phyloP scores from a whole-genome alignment of 495 filamentous ascomycete genomes.

The Baudoinia panamericana region DNA sequence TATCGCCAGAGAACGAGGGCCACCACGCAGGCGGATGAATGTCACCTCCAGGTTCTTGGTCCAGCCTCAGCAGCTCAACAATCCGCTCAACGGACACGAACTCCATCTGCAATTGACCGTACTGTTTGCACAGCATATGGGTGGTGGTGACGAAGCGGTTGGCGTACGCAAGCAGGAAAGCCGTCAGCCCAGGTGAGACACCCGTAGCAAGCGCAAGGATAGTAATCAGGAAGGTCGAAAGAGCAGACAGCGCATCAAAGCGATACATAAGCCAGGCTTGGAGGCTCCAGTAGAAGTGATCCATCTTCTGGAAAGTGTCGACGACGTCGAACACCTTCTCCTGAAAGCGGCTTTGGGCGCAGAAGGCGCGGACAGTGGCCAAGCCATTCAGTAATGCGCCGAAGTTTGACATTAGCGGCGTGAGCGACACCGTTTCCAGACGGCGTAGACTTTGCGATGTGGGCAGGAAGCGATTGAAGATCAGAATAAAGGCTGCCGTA shows the following conservation, averaged over 20 bases:
- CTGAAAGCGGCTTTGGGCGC: conserved; percentile 61
- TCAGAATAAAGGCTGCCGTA: conserved; percentile 46
- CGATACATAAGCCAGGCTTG: conserved; percentile 72
- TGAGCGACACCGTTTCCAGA: conserved; percentile 73
- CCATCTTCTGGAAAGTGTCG: conserved; percentile 79
- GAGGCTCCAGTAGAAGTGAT: conserved; percentile 82
- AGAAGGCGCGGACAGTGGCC: conserved; percentile 66
- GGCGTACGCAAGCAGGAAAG: conserved; percentile 57
- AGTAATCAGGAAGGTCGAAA: conserved; percentile 58
- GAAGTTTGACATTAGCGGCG: conserved; percentile 74
- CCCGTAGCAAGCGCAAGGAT: conserved; percentile 54
- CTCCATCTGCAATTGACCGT: conserved; percentile 76
- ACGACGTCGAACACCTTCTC: conserved; percentile 58
- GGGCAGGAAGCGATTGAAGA: conserved; percentile 63
- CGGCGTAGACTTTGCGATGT: conserved; percentile 69
- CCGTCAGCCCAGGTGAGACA: conserved; percentile 58
- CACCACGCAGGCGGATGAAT: conserved; percentile 59
- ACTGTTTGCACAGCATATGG: conserved; percentile 57
- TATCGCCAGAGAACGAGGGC: conserved; percentile 55
- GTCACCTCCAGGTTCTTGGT: conserved; percentile 54
- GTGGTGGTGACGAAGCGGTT: conserved; percentile 53
- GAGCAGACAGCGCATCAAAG: conserved; percentile 56
- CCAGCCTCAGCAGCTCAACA: conserved; percentile 60
- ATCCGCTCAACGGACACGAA: conserved; percentile 79
- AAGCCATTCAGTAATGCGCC: conserved; percentile 66